Evolutionary conservation across 148 eudicot genomes (phyloP), one percentile per base, ranked within the genome.

Genomic region (Rhododendron vialii): DNA sequence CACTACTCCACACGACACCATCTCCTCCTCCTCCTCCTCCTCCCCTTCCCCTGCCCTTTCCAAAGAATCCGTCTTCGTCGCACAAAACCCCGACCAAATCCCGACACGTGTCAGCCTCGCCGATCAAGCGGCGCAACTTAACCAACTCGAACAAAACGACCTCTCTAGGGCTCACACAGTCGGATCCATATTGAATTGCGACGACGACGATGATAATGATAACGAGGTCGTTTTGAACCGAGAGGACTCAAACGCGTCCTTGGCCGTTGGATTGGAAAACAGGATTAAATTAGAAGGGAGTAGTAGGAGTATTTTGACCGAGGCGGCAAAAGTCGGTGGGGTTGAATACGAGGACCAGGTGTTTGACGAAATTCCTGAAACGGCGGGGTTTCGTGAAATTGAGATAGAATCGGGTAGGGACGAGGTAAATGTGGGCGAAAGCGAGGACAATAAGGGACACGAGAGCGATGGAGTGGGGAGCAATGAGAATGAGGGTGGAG

Each of bases 21-120:
- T 18, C 79, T 71, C 63, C 41, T 83, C 78, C 36, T 76, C 63
- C 41, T 83, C 78, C 36, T 76, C 61, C 61, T 55, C 61, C 22
- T 4, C 61, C 63, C 17, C 63, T 18, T 57, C 63, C 63, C 63
- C 24, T 57, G 18, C 57, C 57, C 57, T 15, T 18, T 18, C 63
- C 24, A 35, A 80, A 12, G 71, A 83, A 65, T 41, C 78, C 33
- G 78, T 35, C 51, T 43, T 47, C 28, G 5, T 69, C 69, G 67
- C 76, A 33, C 69, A 36, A 18, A 43, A 50, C 15, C 82, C 22
- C 18, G 83, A 43, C 41, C 83, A 87, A 10, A 74, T 77, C 53
- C 81, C 87, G 85, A 43, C 45, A 38, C 86, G 78, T 79, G 84
- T 82, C 36, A 43, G 81, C 48, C 84, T 84, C 41, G 79, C n/a